Evolutionary conservation across 2,329 filamentous ascomycete species (phyloP).

Genomic region (Rachicladosporium sp.): DNA sequence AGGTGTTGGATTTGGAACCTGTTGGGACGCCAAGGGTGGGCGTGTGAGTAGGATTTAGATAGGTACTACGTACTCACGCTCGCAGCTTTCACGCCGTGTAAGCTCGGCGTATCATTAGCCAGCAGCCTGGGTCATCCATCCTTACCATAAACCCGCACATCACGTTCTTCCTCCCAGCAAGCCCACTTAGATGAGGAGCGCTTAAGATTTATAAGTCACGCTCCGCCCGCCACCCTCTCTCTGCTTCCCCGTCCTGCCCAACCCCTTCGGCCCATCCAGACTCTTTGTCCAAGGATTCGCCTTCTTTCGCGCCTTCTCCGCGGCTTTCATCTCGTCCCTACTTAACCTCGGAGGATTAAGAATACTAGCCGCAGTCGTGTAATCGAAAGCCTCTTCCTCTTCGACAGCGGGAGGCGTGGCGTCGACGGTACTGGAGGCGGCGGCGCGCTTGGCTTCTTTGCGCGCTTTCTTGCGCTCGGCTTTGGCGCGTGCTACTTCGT

Average conservation of each 20-base stretch:
- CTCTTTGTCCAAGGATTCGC: constrained; percentile 68
- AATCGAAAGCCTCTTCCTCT: constrained; percentile 52
- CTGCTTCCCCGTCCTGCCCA: constrained; percentile 61
- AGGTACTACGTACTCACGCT: too few species aligned
- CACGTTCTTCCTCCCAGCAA: too few species aligned
- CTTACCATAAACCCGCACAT: too few species aligned
- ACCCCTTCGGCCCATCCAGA: constrained; percentile 60
- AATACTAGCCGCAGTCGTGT: constrained; percentile 62
- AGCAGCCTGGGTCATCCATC: too few species aligned
- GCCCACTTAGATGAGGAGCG: too few species aligned
- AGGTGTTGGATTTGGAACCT: too few species aligned
- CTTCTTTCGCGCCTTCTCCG: constrained; percentile 39
- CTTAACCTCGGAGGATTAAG: constrained; percentile 45
- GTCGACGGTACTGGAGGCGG: constrained; percentile 7
- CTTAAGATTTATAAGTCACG: too few species aligned
- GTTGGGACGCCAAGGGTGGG: too few species aligned
- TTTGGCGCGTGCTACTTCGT: constrained; percentile 21
- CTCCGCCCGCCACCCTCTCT: constrained; percentile 39
- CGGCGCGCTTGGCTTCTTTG: constrained; percentile 18
- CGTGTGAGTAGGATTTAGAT: too few species aligned
- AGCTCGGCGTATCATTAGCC: too few species aligned
- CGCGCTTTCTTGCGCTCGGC: constrained; percentile 23
- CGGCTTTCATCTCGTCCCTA: constrained; percentile 30
- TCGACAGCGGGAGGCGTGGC: constrained; percentile 15
- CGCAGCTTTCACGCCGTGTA: too few species aligned